Evolutionary conservation across 176 grass and related monocot species (phyloP).

Genomic region (Juncus effusus): DNA sequence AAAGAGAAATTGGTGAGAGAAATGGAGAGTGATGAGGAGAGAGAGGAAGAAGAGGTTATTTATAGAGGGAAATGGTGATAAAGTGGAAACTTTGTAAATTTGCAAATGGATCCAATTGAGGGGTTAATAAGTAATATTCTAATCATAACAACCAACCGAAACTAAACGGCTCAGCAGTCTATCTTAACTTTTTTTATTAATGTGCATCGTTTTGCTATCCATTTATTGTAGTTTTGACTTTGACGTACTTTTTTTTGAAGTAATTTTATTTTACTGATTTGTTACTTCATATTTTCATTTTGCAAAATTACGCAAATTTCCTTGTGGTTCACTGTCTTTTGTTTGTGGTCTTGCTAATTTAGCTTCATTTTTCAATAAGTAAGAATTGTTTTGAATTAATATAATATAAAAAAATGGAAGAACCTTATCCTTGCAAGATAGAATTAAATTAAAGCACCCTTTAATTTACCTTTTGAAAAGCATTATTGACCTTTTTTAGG

Average conservation of each 20-base stretch:
- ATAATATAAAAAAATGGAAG: background rate
- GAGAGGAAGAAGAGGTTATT: slow-evolving; percentile 19
- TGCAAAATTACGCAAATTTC: slow-evolving; percentile 1
- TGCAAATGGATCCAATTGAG: slow-evolving; percentile 13
- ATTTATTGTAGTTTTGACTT: slow-evolving; percentile 30
- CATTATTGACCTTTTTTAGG: background rate
- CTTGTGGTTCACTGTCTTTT: background rate
- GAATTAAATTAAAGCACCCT: slow-evolving; percentile 12
- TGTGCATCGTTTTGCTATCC: slow-evolving; percentile 23
- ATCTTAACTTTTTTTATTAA: slow-evolving; percentile 10
- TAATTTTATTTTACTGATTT: slow-evolving; percentile 16
- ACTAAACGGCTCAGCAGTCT: slow-evolving; percentile 11
- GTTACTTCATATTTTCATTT: slow-evolving; percentile 14
- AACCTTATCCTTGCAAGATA: slow-evolving; percentile 20
- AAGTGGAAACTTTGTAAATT: slow-evolving; percentile 3
- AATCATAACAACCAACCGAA: slow-evolving; percentile 24
- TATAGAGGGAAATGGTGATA: slow-evolving; percentile 25
- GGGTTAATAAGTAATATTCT: slow-evolving; percentile 7
- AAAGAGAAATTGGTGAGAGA: background rate
- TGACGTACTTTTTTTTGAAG: slow-evolving; percentile 5
- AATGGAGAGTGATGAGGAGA: background rate
- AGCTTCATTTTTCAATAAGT: background rate
- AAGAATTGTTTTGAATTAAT: background rate
- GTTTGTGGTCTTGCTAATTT: background rate
- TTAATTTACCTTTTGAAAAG: no score